Percentiles rank a stretch among this genome's conserved stretches.
These are phyloP conservation scores for Populus euphratica DNA, from an alignment of 345 rosid species.

Conservation along the genomic window DNA sequence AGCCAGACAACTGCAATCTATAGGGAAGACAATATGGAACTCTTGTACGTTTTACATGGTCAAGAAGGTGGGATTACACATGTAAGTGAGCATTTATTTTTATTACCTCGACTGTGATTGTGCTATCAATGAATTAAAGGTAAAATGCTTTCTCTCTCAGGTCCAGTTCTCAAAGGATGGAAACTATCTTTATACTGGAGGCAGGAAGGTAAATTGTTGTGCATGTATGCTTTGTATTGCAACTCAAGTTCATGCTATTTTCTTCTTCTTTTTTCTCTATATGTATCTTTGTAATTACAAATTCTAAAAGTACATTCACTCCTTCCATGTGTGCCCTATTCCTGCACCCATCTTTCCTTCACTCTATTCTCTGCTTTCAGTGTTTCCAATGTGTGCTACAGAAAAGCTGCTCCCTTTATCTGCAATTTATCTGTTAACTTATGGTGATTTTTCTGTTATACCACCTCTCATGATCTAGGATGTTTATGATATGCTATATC, in stretches of 20 bases:
- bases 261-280: not conserved
- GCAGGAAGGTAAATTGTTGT: slow-evolving; percentile 63
- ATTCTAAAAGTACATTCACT: not conserved
- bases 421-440: not conserved
- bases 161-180: slow-evolving; percentile 94
- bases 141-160: slow-evolving; percentile 36
- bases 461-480: not conserved
- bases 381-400: not conserved
- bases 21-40: slow-evolving; percentile 96
- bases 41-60: slow-evolving; percentile 81
- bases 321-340: not conserved
- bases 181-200: slow-evolving; percentile 86
- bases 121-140: slow-evolving; percentile 11
- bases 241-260: not conserved
- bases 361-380: not conserved
- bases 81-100: slow-evolving; percentile 46
- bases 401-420: not conserved
- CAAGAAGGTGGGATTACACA: slow-evolving; percentile 97
- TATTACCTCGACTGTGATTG: slow-evolving; percentile 4
- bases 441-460: no score
- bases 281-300: not conserved
- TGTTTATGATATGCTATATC: not conserved
- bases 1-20: slow-evolving; percentile 79
- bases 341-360: not conserved
- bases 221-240: not conserved